Evolutionary conservation across 805 yeast genomes (phyloP), one percentile per base, ranked within the genome.

Genomic region (Yamadazyma endophytica): DNA sequence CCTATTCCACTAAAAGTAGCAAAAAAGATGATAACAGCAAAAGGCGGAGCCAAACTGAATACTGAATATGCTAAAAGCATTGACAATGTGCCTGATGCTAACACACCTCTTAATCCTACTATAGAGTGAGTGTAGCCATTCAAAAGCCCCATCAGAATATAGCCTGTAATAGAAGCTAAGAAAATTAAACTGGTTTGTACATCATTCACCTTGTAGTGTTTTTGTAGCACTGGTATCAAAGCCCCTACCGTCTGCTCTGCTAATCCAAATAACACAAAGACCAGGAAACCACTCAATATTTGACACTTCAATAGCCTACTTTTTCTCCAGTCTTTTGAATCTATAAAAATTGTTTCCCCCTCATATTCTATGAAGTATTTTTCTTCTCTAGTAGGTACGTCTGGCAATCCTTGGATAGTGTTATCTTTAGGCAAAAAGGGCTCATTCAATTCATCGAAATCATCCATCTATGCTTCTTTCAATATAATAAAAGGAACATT

Each of bases 201-300:
- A 41, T 80, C 74, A 39, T 69, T 57, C 5, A 77, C 61, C 2
- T 55, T 18, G 47, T 77, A 79, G 29, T 71, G 54, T 4, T 46
- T 50, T 32, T 75, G 68, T 11, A 78, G 40, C 22, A 66, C 56
- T 2, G 82, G 81, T 37, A 80, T 58, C 23, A 79, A 47, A 0
- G 83, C 68, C 0, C 86, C 86, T 12, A 77, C 50, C 0, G 81
- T 62, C 47, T 79, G 82, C 42, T 80, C 86, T 5, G 69, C 63
- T 17, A 79, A 46, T 0, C 87, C 87, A 36, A 73, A 52, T 1
- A 75, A 45, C 2, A 64, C 47, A 43, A 77, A 70, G 1, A 63
- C 47, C 15, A 54, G 23, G 36, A 58, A 70, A 1, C 65, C 50
- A 0, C 67, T 49, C 0, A 56, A 1, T 15, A 77, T 55, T 48